Evolutionary conservation across 2,329 filamentous ascomycete genomes (phyloP), one percentile per base, ranked within the genome.

Genomic region (Fusarium protoensiforme): DNA sequence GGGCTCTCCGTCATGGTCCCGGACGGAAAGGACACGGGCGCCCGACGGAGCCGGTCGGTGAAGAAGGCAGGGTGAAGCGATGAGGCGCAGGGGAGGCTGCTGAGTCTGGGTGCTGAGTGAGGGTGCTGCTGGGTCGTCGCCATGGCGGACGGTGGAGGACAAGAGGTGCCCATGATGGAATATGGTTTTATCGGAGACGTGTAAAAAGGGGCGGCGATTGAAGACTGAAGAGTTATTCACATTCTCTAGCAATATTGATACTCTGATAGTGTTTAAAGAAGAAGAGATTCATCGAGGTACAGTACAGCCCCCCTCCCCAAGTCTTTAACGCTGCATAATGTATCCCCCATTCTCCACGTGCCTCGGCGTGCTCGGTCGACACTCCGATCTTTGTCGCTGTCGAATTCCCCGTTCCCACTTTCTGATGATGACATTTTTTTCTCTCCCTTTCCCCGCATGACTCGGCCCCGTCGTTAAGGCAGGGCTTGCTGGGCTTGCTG

Each of bases 11-110:
- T 8, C 16, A 46, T 46, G 0, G 63, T 27, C 14, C 63, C 75
- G 8, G 69, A 62, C 27, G 76, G 77, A 67, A 73, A 67, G 43
- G 66, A 75, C 24, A 86, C 84, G 7, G 90, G 87, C 4, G 88
- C 85, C 75, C 87, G 89, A 66, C 87, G 88, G 59, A 94, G 82
- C 60, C 86, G 86, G 33, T 89, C 85, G 0, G 92, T 93, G 83
- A 95, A 94, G 83, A 95, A 95, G 2, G 94, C 93, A 0, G 93
- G 93, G 74, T 95, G 93, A 29, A 89, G 84, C 41, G 85, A 86
- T 1, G 92, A 89, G 11, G 89, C 84, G 79, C 69, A 73, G 56
- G 69, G 68, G n/a, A 62, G 58, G 16, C 16, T 27, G 13, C 39
- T 39, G 39, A 61, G 67, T 22, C 65, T 63, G 7, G 65, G 64